Percentiles rank a stretch among this genome's conserved stretches.
These are phyloP conservation scores for Conringia planisiliqua DNA, from an alignment of 345 rosid genomes.

Conservation along the genomic window DNA sequence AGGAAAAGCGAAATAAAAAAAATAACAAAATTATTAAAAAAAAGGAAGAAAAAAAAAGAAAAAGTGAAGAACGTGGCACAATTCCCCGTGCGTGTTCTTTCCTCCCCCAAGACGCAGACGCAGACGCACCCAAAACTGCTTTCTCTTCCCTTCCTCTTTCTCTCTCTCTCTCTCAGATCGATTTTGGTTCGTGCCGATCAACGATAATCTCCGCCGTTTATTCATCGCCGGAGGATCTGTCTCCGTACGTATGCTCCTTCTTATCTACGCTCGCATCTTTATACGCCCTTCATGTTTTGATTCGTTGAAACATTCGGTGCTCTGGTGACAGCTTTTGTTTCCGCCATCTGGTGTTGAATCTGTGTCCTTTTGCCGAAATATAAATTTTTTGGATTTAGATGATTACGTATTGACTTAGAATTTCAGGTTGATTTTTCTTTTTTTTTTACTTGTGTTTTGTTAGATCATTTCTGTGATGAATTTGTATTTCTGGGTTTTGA, in stretches of 20 bases:
- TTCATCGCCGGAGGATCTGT: conserved; percentile 10
- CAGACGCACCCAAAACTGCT: conserved; percentile 16
- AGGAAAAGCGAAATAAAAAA: neutral
- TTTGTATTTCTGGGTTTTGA: neutral
- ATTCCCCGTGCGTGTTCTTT: conserved; percentile 49
- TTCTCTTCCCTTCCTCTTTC: neutral
- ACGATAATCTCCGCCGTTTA: conserved; percentile 18
- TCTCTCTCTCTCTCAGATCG: conserved; percentile 23
- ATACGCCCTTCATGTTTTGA: neutral
- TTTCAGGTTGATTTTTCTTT: neutral
- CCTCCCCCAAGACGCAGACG: conserved; percentile 23
- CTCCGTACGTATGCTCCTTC: neutral
- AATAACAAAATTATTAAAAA: neutral
- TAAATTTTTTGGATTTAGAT: neutral
- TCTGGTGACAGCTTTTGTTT: conserved; percentile 16
- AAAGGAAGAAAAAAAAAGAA: neutral
- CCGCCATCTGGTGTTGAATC: neutral
- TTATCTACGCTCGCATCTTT: neutral
- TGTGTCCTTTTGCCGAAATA: neutral
- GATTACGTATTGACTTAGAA: neutral
- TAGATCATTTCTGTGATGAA: neutral
- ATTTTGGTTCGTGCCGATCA: conserved; percentile 16
- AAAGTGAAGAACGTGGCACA: conserved; percentile 45
- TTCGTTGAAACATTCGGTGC: neutral
- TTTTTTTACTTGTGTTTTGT: neutral